Base-by-base conservation (phyloP, 164 flowering plant genomes). In the Magnolia changhungtana region DNA sequence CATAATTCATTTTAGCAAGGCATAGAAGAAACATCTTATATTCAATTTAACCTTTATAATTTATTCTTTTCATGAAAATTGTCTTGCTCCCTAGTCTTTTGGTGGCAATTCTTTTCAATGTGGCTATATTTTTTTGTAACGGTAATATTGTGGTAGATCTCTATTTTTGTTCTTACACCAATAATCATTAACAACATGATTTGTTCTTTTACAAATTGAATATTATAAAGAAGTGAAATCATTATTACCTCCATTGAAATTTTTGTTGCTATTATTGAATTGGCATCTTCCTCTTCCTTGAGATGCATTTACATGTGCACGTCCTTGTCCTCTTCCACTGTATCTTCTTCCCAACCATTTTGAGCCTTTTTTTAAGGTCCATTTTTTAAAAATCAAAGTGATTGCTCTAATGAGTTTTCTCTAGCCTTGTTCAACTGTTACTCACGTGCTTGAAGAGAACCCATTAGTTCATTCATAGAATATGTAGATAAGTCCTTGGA, bases 371-470 rank as follows among this genome's bases (percentile, higher is more conserved):
- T 20, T 67, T 27, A 3, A 20, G 8, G 21, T 67, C 45, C 1
- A 69, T n/a, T 37, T 69, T 29, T 21, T 27, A 1, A 1, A 27
- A 6, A 27, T 29, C 0, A 50, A 29, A 69, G 7, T 2, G 49
- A 69, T 18, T 76, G 74, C 63, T 76, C 78, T 8, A 76, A 1
- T 21, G 69, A 59, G 1, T 64, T 18, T 23, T 10, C 49, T 20
- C 1, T 8, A 3, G 18, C 23, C 16, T 24, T 71, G 23, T 61
- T 75, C 31, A 69, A 16, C 4, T 64, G 27, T 4, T 19, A 10
- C 29, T 69, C 69, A 63, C 70, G 81, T 16, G 74, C 63, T 74
- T 74, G 37, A 13, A 74, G 52, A 20, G 77, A 74, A 14, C 74
- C 73, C 75, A 79, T 71, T 37, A 79, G 52, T 63, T 75, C 49